Evolutionary conservation across 2,329 filamentous ascomycete species (phyloP), one percentile per base, ranked within the genome.

Genomic region (Ophiostoma montium): DNA sequence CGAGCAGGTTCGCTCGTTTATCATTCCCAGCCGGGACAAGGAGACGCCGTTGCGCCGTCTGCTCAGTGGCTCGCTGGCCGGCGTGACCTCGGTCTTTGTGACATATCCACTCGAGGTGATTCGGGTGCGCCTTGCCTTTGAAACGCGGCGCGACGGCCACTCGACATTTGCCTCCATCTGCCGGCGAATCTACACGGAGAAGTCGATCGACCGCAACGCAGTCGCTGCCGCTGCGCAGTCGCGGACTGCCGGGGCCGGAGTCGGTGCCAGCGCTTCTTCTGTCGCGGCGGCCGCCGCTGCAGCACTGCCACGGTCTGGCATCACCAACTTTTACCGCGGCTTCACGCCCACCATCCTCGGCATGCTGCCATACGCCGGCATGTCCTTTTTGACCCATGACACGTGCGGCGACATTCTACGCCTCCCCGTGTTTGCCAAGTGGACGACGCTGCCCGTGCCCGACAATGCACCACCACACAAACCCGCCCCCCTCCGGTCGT

Each of bases 101-200:
- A 96, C 92, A 30, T 98, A 98, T 58, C 92, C 92, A 0, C 70
- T 98, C 7, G 92, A 98, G 66, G 80, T 98, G 13, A 84, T 96
- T 47, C 76, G 92, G 35, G 92, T 98, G 49, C 85, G 92, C 13
- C 67, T 98, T 31, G 92, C 92, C 0, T 98, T 95, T 59, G 92
- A 98, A 69, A 98, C 92, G 3, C 89, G 85, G 58, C 73, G 73
- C 31, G 74, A 86, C 41, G 74, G 77, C 27, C 76, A 80, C 33
- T 83, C 82, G 7, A 84, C 81, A 0, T 68, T 95, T 13, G 62
- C 70, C n/a, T 74, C 78, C 36, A 94, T 95, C 53, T 90, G 87
- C 63, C 76, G 74, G 43, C 82, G 84, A 60, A 96, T 98, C 54
- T 96, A 95, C 67, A 70, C 10, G 12, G 43, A 35, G 7, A 76